Conservation (phyloP, 2,329 filamentous ascomycete species). For the Xylariales sp. region DNA sequence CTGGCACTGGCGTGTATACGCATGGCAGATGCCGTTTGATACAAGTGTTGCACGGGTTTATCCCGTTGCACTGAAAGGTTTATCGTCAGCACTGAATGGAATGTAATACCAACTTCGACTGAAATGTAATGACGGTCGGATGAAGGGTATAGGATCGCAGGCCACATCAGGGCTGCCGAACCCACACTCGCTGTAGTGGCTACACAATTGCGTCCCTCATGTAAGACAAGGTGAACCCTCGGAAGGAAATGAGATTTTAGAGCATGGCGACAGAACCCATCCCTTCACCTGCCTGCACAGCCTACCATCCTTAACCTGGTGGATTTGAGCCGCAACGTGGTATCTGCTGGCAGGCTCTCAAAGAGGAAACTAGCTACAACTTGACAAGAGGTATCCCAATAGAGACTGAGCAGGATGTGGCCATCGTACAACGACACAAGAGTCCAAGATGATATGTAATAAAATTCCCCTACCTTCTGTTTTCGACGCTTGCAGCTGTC, state of each 20-base stretch:
- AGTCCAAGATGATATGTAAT: not conserved
- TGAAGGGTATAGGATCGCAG: not conserved
- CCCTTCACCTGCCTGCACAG: too few relatives aligned
- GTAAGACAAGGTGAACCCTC: slow-evolving; percentile 14
- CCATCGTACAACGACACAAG: too few relatives aligned
- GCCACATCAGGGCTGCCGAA: slow-evolving; percentile 1
- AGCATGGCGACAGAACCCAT: too few relatives aligned
- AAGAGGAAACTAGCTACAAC: too few relatives aligned
- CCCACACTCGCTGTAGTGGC: slow-evolving; percentile 13
- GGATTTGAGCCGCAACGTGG: too few relatives aligned
- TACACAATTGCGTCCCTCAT: slow-evolving; percentile 17
- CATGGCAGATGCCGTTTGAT: slow-evolving; percentile 45
- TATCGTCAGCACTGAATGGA: slow-evolving; percentile 9
- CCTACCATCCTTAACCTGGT: too few relatives aligned
- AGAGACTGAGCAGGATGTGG: too few relatives aligned
- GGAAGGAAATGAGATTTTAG: not conserved
- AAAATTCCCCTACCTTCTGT: slow-evolving; percentile 50
- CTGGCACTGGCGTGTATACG: slow-evolving; percentile 34
- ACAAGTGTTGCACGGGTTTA: slow-evolving; percentile 54
- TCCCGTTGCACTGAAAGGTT: slow-evolving; percentile 49
- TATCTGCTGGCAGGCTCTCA: too few relatives aligned
- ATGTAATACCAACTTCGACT: not conserved
- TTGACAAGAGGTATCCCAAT: too few relatives aligned
- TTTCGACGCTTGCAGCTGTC: slow-evolving; percentile 62
- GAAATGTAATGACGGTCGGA: not conserved